These are phyloP conservation scores for Trypanosoma theileri DNA, from an alignment of 208 protist genomes.

Conservation along the genomic window DNA sequence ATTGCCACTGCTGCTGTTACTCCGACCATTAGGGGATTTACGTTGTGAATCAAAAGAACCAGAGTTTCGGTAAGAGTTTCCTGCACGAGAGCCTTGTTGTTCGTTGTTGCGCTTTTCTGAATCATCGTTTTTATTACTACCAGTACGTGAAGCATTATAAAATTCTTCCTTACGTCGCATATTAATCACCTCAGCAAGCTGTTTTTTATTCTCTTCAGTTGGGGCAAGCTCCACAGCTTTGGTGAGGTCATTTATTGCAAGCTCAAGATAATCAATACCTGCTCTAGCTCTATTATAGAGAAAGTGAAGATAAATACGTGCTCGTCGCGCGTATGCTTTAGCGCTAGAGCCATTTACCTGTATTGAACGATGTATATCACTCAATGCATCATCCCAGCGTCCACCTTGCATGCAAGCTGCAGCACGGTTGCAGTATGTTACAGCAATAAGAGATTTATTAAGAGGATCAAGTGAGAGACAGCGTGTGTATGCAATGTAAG, in stretches of 20 bases:
- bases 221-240: conserved; percentile 42
- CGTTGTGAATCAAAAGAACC: no score
- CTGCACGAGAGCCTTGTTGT: no score
- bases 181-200: conserved; percentile 35
- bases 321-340: conserved; percentile 61
- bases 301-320: conserved; percentile 57
- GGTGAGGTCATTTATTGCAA: conserved; percentile 58
- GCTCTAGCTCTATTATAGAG: conserved; percentile 24
- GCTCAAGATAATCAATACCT: conserved; percentile 42
- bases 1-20: conserved; percentile 1
- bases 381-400: conserved; percentile 55
- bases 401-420: conserved; percentile 77
- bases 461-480: conserved; percentile 60
- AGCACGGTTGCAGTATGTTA: conserved; percentile 79
- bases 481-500: conserved; percentile 59
- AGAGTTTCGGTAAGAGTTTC: no score
- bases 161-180: conserved; percentile 20
- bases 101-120: no score
- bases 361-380: conserved; percentile 50
- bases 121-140: not conserved
- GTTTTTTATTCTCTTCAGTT: conserved; percentile 30
- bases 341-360: conserved; percentile 46
- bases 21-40: not conserved
- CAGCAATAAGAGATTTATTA: conserved; percentile 62
- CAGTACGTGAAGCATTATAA: not conserved